A percentile compares a stretch with the other conserved stretches of the same genome.
These are phyloP conservation scores for Nothomitra cinnamomea DNA, from an alignment of 2,329 filamentous ascomycete genomes.

Conservation along the genomic window DNA sequence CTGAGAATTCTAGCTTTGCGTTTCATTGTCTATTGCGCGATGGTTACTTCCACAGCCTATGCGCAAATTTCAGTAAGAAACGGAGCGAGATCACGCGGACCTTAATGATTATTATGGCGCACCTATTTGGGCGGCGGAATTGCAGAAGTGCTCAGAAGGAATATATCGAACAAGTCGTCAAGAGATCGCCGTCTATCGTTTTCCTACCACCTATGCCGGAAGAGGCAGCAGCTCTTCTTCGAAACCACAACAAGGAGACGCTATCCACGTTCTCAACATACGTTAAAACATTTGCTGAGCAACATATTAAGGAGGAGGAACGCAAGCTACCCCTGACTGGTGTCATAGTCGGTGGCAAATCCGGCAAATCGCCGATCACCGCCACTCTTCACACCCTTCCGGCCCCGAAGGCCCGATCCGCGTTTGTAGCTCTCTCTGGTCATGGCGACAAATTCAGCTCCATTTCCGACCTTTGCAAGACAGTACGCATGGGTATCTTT, in stretches of 20 bases:
- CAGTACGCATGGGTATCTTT: constrained; percentile 50
- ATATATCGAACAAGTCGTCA: constrained; percentile 31
- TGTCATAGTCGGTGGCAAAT: constrained; percentile 24
- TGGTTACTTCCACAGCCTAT: constrained; percentile 52
- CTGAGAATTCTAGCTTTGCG: constrained; percentile 57
- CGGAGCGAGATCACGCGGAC: constrained; percentile 34
- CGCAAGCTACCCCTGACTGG: constrained; percentile 40
- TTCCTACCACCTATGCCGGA: constrained; percentile 46
- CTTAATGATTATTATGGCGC: constrained; percentile 50
- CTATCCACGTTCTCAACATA: constrained; percentile 51
- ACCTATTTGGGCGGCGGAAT: constrained; percentile 49
- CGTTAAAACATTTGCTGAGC: constrained; percentile 48
- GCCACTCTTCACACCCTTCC: constrained; percentile 19
- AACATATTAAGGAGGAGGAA: constrained; percentile 41
- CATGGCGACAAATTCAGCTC: constrained; percentile 44
- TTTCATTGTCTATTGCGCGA: constrained; percentile 58
- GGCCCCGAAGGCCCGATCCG: constrained; percentile 38
- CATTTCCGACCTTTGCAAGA: constrained; percentile 50
- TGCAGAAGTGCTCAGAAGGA: constrained; percentile 30
- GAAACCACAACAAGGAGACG: constrained; percentile 46
- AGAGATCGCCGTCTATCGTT: constrained; percentile 44
- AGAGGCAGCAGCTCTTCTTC: constrained; percentile 37
- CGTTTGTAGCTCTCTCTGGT: constrained; percentile 57
- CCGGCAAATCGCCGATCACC: constrained; percentile 4
- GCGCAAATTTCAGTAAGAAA: constrained; percentile 35